Evolutionary conservation across 2,329 filamentous ascomycete genomes (phyloP), one percentile per base, ranked within the genome.

Genomic region (Microdochium bolleyi): DNA sequence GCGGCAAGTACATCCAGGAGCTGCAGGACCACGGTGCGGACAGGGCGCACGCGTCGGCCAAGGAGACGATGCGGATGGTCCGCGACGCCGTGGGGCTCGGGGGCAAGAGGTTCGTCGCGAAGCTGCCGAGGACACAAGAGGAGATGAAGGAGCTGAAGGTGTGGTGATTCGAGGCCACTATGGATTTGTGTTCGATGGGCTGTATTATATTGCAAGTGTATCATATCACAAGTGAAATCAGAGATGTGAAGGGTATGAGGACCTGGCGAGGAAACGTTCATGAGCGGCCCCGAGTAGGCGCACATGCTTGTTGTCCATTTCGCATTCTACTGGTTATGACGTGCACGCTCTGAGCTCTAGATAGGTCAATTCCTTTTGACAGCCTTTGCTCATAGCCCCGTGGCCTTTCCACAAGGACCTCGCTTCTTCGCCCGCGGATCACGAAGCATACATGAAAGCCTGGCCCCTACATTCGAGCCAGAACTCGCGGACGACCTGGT

Each of bases 401-500:
- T 5, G 7, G 21, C 14, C 21, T 44, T 7, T 7, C 14, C 8
- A 4, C 22, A 24, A 19, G n/a, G 3, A 7, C 19, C 16, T 8
- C 22, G 21, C 9, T 27, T 19, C 14, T 5, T 21, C 9, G 21
- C 46, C 5, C 46, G 13, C 37, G 22, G 24, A 14, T 49, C 24
- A 49, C 11, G 48, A 49, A 75, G 49, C 41, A 46, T 46, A 46
- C 48, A 49, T 30, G 48, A 49, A 30, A 24, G 24, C 48, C 48
- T 30, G 48, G 13, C 48, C 24, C 24, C 86, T 74, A 56, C 84
- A 85, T 2, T 77, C 74, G n/a, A 88, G 69, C 83, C 85, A 91
- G 62, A 90, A 90, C 27, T 88, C 84, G 54, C 81, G 78, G 2
- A 89, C 80, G 1, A 88, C 74, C 52, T 83, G 77, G 57, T 85